Conservation (phyloP, 2,329 filamentous ascomycete species). For the Sporothrix mexicana region DNA sequence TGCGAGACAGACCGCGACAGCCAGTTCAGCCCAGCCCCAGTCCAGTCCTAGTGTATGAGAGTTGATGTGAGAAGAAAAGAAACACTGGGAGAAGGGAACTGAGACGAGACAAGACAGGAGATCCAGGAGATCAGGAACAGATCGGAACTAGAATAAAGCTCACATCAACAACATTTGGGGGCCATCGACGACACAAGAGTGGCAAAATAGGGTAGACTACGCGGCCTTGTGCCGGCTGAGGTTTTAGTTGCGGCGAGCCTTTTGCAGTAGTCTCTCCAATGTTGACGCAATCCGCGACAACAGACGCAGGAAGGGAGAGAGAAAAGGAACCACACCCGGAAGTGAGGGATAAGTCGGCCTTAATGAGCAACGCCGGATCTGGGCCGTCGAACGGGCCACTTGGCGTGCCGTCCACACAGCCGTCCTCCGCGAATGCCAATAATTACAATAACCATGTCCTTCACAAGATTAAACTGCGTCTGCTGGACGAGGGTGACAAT, state of each 20-base stretch:
- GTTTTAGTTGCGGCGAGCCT: neutral
- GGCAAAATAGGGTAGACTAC: neutral
- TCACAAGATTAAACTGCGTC: too few relatives aligned
- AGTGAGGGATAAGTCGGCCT: too few relatives aligned
- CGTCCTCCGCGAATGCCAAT: neutral
- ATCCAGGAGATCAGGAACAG: neutral
- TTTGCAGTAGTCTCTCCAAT: constrained; percentile 2
- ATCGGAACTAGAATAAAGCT: neutral
- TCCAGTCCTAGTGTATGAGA: neutral
- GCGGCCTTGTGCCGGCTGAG: constrained; percentile 3
- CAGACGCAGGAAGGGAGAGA: neutral
- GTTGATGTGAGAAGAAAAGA: neutral
- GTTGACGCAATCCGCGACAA: neutral
- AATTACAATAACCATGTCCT: too few relatives aligned
- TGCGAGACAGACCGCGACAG: constrained; percentile 11
- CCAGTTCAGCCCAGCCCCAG: neutral
- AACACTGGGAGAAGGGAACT: constrained; percentile 7
- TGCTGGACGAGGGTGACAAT: too few relatives aligned
- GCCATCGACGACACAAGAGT: neutral
- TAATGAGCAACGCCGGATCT: neutral
- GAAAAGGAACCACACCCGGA: neutral
- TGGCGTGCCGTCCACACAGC: neutral
- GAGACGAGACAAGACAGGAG: constrained; percentile 25
- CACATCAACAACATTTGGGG: neutral
- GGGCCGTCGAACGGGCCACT: neutral